Evolutionary conservation across 2,329 filamentous ascomycete species (phyloP), one percentile per base, ranked within the genome.

Genomic region (Fusarium nanum): DNA sequence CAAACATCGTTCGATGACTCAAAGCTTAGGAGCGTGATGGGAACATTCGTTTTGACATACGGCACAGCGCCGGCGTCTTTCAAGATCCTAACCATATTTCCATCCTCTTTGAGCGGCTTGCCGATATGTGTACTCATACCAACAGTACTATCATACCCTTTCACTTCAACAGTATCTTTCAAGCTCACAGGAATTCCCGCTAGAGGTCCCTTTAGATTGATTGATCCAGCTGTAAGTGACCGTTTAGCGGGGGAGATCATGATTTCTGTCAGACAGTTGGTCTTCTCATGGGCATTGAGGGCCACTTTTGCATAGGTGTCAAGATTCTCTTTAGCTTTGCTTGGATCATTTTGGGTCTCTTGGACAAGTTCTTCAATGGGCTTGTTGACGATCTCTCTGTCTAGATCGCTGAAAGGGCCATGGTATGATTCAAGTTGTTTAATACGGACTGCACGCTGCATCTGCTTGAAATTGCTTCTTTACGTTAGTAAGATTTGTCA

Each of bases 11-110:
- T 89, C 57, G 89, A 88, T 18, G 92, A 94, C 79, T 97, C 94
- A 75, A 97, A 97, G 60, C 91, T 94, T 42, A 97, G 85, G 3
- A 97, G 86, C 0, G 94, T 97, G 60, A 95, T 92, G 7, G 94
- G 95, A 3, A 97, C 79, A 67, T 96, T 96, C 1, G 94, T 98
- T 84, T 98, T 98, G 69, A 94, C 93, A 77, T 97, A 97, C 0
- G 94, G 94, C 3, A 98, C 86, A 0, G 94, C 94, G 23, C 94
- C 92, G 4, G 93, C 93, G 77, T 96, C 92, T 76, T 97, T 97
- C 54, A 98, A 84, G 44, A 98, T 80, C 59, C 86, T 87, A 23
- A 93, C 90, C 75, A 93, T 88, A 4, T 88, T 83, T 0, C 94
- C 93, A 81, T 98, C 94, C 28, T 87, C 80, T 0, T 78, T 59